Base-by-base conservation (phyloP, 73 alveolate species). In the Paramecium pentaurelia region DNA sequence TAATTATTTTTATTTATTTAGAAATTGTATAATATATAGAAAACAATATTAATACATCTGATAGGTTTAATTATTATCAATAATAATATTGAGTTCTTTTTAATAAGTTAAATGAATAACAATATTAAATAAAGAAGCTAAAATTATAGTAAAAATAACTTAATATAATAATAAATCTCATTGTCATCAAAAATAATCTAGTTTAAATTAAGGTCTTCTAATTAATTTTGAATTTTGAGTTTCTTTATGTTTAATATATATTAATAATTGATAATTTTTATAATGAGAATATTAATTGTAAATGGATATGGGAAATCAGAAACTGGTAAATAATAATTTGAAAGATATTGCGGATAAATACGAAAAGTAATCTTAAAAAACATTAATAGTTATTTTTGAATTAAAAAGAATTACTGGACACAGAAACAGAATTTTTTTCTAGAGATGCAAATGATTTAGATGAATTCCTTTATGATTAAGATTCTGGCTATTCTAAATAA, bases 401-500 rank as follows among this genome's bases (percentile, higher is more conserved):
- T 30, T 70, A 89, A 36, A 89, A 89, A 30, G 92, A 89, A 40
- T 71, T 89, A 44, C 34, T 89, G 86, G 94, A 89, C 58, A 89
- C 94, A 9, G 94, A 89, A 30, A 89, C 94, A 14, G 94, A 89
- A 40, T 89, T 89, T 73, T 89, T 71, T 45, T 60, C 88, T 32
- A 71, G 94, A 28, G 94, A 89, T 89, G 88, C 71, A 40, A 45
- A 25, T 28, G 75, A 89, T 89, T 47, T 89, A 14, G 96, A 94
- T 86, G 98, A 96, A 40, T 96, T 86, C 86, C 86, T 96, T 11
- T 96, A 90, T 83, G 98, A 95, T 77, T 93, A 95, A 49, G 84
- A 92, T 10, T 47, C 96, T 1, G 77, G 93, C 8, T 88, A 2
- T 60, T 38, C 77, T 20, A 60, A 86, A 49, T 28, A 80, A 27